A percentile compares a stretch with the other conserved stretches of the same genome.
Conservation (phyloP, 2,329 filamentous ascomycete species). For the Penicillium sp. region DNA sequence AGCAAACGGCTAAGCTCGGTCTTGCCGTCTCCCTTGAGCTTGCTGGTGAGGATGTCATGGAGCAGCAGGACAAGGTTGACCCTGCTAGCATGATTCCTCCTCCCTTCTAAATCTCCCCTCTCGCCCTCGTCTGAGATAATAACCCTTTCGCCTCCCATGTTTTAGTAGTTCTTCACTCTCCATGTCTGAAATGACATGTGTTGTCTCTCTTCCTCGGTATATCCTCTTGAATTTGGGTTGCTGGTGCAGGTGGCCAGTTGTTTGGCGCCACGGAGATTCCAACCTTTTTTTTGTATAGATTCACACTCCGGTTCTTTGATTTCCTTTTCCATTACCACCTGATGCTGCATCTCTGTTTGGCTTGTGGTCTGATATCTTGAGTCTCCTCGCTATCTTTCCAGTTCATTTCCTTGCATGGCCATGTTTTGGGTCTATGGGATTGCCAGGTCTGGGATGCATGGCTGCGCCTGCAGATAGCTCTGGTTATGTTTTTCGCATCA, state of each 20-base stretch:
- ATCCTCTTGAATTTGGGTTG: slow-evolving; percentile 34
- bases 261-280: slow-evolving; percentile 40
- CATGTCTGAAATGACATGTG: slow-evolving; percentile 34
- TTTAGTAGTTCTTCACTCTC: slow-evolving; percentile 48
- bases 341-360: slow-evolving; percentile 23
- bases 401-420: slow-evolving; percentile 27
- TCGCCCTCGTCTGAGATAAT: slow-evolving; percentile 26
- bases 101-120: slow-evolving; percentile 47
- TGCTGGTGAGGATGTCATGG: slow-evolving; percentile 79
- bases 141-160: slow-evolving; percentile 38
- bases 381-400: slow-evolving; percentile 15
- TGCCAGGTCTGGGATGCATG: slow-evolving; percentile 27
- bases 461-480: slow-evolving; percentile 29
- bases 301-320: slow-evolving; percentile 31
- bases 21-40: slow-evolving; percentile 90
- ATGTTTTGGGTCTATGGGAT: slow-evolving; percentile 25
- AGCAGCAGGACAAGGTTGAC: slow-evolving; percentile 67
- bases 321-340: slow-evolving; percentile 26
- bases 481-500: slow-evolving; percentile 38
- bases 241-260: slow-evolving; percentile 36
- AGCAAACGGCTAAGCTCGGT: slow-evolving; percentile 95
- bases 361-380: slow-evolving; percentile 24
- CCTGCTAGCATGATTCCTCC: slow-evolving; percentile 48
- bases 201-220: slow-evolving; percentile 33
- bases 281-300: slow-evolving; percentile 41